Base-by-base conservation (phyloP, 2,329 filamentous ascomycete genomes). In the Stromatinia cepivora region DNA sequence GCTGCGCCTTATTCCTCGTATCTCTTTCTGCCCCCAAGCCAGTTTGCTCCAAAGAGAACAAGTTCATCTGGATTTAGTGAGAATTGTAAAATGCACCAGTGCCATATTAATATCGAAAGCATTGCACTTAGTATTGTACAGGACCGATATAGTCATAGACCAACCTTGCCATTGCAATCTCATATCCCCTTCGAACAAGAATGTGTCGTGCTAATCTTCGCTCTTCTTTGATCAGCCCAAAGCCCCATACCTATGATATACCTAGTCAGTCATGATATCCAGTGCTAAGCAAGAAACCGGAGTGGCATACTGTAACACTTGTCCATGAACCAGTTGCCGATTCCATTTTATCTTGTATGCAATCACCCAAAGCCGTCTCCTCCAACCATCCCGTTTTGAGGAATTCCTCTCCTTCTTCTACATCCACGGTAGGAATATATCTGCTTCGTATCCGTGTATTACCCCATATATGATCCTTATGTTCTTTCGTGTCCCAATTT, bases 151-250 rank as follows among this genome's bases (percentile, higher is more conserved):
- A 57, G 54, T 57, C 54, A 57, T 57, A 57, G 31, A 57, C 22
- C 22, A 57, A 22, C 34, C 20, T 57, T n/a, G 31, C 54, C 31
- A 34, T 57, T 57, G 54, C 54, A 39, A 57, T 57, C 31, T 57
- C 54, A n/a, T 57, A 57, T n/a, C 54, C 54, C 20, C 39, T 57
- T 15, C 54, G 54, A 57, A 57, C 54, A 39, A 57, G 54, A 57
- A 57, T 57, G 11, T 39, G 54, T 4, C 54, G 31, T 57, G 54
- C 22, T 34, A 57, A 57, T 15, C 54, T 57, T 8, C 54, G 31
- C 54, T 57, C 54, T 34, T 22, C 31, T 15, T 39, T 57, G 20
- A 57, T 57, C 22, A 36, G 20, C 39, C 39, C 54, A 57, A 57
- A 57, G 11, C 54, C 54, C 54, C 54, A 57, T 57, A 57, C 54